Conservation (phyloP, 257 asterid genomes). For the Leonotis leonurus region DNA sequence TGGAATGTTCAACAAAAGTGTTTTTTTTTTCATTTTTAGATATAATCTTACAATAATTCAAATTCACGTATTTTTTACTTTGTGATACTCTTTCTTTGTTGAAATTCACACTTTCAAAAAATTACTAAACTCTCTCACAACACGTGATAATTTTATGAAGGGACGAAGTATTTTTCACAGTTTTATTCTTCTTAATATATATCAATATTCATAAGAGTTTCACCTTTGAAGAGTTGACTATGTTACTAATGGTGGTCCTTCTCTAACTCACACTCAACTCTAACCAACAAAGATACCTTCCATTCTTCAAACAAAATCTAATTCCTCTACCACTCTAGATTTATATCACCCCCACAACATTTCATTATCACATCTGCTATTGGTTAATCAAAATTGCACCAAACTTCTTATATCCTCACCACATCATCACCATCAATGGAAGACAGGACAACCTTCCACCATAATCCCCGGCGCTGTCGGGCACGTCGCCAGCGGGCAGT, state of each 20-base stretch:
- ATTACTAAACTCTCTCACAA: no score
- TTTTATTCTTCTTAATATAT: no score
- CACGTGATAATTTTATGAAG: no score
- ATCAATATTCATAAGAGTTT: no score
- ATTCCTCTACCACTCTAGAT: background rate
- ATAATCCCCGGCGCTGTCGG: conserved; percentile 81
- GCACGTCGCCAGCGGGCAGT: conserved; percentile 85
- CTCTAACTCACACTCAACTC: background rate
- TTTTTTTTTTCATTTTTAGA: no score
- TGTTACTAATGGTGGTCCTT: background rate
- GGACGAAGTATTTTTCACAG: no score
- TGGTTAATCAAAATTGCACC: conserved; percentile 22
- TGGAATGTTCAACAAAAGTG: no score
- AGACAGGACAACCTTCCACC: conserved; percentile 74
- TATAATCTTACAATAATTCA: no score
- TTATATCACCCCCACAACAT: conserved; percentile 6
- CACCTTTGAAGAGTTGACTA: background rate
- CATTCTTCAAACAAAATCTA: background rate
- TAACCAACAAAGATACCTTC: background rate
- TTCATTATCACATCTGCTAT: no score
- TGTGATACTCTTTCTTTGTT: no score
- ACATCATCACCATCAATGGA: conserved; percentile 29
- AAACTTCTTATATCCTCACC: background rate
- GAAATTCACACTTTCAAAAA: no score
- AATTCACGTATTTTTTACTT: no score